Evolutionary conservation across 169 alveolate species (phyloP).

Genomic region (Plasmodium coatneyi): DNA sequence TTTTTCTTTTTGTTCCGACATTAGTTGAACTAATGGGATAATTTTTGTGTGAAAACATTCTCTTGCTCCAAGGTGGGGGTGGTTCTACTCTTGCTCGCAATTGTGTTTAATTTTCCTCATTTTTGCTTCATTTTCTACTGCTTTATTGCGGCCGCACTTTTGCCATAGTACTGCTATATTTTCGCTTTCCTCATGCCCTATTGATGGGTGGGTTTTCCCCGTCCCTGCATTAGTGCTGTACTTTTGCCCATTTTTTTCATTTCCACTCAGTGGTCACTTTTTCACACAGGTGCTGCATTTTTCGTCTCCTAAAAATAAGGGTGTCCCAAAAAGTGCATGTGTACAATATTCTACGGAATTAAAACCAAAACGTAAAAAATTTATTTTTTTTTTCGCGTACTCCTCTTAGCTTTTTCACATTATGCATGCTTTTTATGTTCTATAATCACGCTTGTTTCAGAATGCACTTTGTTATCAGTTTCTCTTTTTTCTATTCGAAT

Average conservation of each 20-base stretch:
- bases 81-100: not conserved
- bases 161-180: not conserved
- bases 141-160: not conserved
- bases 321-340: constrained; percentile 7
- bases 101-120: not conserved
- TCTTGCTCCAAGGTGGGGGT: constrained; percentile 7
- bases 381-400: not conserved
- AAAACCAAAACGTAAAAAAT: constrained; percentile 2
- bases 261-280: not conserved
- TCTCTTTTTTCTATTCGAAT: not conserved
- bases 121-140: not conserved
- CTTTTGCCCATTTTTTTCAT: not conserved
- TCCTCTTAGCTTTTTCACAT: not conserved
- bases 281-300: not conserved
- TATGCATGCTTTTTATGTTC: not conserved
- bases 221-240: not conserved
- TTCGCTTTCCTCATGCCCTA: not conserved
- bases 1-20: constrained; percentile 9
- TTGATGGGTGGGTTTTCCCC: not conserved
- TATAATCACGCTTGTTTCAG: constrained; percentile 18
- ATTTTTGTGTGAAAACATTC: constrained; percentile 20
- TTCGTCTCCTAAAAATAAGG: constrained; percentile 25
- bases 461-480: not conserved
- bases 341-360: constrained; percentile 12
- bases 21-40: constrained; percentile 26